Evolutionary conservation across 306 rosid species (phyloP), one percentile per base, ranked within the genome.

Genomic region (Abrus pulchellus): DNA sequence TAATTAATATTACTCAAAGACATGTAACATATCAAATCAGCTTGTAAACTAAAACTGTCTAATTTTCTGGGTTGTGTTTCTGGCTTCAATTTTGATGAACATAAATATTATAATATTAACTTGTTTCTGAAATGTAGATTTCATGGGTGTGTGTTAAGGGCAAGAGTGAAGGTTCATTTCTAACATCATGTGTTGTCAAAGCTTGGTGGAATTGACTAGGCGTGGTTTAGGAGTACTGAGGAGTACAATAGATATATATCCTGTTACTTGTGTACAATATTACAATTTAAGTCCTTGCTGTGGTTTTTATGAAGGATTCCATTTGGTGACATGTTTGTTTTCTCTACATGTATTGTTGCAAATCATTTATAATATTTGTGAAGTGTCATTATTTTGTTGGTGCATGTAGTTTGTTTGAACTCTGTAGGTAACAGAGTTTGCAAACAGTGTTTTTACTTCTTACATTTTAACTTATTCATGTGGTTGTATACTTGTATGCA

Each of bases 221-320:
- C 61, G 45, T 7, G 45, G 74, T 43, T 82, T 71, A 64, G 64
- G 13, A 59, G 68, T 49, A 61, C 38, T 43, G 30, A 28, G 72
- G 34, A 63, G 65, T 55, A 32, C 62, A 50, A 7, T 81, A 71
- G 40, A 30, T 66, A 56, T 29, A 9, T 53, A 56, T 62, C 76
- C 52, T 68, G 30, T 20, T 49, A 71, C 32, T 40, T 50, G 2
- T 29, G 40, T 57, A 33, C 20, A 71, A 38, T 50, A 60, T 49
- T 65, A 53, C 56, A 44, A 29, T 52, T 49, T 29, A 43, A 72
- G 70, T 80, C 62, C 79, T 29, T 71, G 74, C 45, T 72, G 20
- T 28, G 62, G 33, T 77, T 84, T 73, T 74, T 77, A 38, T 29
- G 69, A 56, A 36, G 67, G 77, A 79, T 76, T 68, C 75, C 52